A percentile compares a stretch with the other conserved stretches of the same genome.
These are phyloP conservation scores for Umbelopsis sp. DNA, from an alignment of 192 early-diverging fungal genomes.

Conservation along the genomic window DNA sequence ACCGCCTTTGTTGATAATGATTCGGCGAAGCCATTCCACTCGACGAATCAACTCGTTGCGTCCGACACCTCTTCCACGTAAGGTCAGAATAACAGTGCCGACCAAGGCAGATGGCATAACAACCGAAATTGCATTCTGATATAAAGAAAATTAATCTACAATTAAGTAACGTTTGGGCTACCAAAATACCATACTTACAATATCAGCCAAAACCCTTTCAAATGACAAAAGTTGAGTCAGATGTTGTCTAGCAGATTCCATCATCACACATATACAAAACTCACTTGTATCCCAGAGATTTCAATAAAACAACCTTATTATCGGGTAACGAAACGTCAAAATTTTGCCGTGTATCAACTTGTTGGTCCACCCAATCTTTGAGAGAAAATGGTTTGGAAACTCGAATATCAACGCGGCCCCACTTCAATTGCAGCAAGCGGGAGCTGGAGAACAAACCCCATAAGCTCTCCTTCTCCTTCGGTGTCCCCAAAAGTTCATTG, in stretches of 20 bases:
- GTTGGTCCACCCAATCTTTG: constrained; percentile 63
- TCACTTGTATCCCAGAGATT: constrained; percentile 72
- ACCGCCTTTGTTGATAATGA: constrained; percentile 71
- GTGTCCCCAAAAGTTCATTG: constrained; percentile 77
- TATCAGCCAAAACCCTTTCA: constrained; percentile 55
- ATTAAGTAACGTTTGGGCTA: not conserved
- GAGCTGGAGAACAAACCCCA: constrained; percentile 64
- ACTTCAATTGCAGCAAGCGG: constrained; percentile 64
- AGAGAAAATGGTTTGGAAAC: constrained; percentile 78
- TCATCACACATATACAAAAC: not conserved
- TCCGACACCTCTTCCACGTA: constrained; percentile 75
- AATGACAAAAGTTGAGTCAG: not conserved
- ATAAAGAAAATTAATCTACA: not conserved
- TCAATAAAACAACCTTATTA: constrained; percentile 61
- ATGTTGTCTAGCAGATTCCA: not conserved
- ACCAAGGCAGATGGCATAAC: constrained; percentile 88
- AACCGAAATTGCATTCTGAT: constrained; percentile 70
- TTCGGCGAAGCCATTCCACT: constrained; percentile 69
- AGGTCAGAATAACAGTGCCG: constrained; percentile 77
- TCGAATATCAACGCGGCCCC: constrained; percentile 84
- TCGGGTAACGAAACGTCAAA: not conserved
- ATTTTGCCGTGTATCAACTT: constrained; percentile 51
- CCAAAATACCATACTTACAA: constrained; percentile 43
- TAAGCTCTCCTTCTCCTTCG: constrained; percentile 80
- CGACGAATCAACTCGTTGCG: constrained; percentile 73